These are phyloP conservation scores for Lumnitzera littorea DNA, from an alignment of 345 rosid genomes.

Conservation along the genomic window DNA sequence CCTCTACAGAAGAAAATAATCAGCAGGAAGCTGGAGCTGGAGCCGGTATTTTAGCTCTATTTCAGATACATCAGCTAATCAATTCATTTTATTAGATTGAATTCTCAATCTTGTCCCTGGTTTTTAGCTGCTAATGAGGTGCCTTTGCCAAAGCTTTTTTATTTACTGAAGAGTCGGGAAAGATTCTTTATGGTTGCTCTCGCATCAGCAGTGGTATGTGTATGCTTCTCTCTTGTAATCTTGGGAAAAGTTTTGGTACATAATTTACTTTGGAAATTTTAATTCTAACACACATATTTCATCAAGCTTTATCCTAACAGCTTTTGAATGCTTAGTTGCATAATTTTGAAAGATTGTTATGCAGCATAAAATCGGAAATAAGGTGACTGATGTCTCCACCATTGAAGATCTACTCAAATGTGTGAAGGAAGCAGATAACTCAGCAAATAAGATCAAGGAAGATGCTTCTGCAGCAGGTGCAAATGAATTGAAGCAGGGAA, in stretches of 20 bases:
- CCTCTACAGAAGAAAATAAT: constrained; percentile 25
- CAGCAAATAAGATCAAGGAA: constrained; percentile 14
- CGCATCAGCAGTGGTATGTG: constrained; percentile 47
- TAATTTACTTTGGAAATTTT: no score
- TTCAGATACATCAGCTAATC: no score
- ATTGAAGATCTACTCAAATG: constrained; percentile 56
- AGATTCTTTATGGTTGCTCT: constrained; percentile 45
- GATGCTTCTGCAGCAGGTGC: constrained; percentile 11
- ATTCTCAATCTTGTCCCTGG: constrained; percentile 8
- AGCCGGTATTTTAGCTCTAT: constrained; percentile 23
- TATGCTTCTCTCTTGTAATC: constrained; percentile 10
- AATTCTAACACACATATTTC: no score
- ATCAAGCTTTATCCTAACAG: no score
- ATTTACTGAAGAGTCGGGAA: constrained; percentile 59
- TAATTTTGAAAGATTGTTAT: constrained; percentile 4
- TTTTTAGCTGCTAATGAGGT: constrained; percentile 35
- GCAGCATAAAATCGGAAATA: constrained; percentile 42
- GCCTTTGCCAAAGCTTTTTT: constrained; percentile 42
- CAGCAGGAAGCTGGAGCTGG: constrained; percentile 15
- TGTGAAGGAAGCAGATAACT: constrained; percentile 29
- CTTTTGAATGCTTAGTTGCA: no score
- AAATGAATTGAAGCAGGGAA: constrained; percentile 16
- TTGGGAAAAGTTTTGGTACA: no score
- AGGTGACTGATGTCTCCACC: constrained; percentile 23
- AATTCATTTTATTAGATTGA: constrained; percentile 3